A percentile compares a stretch with the other conserved stretches of the same genome.
These are phyloP conservation scores for Nannochloropsis gaditana DNA, from an alignment of 108 stramenopile genomes.

Conservation along the genomic window DNA sequence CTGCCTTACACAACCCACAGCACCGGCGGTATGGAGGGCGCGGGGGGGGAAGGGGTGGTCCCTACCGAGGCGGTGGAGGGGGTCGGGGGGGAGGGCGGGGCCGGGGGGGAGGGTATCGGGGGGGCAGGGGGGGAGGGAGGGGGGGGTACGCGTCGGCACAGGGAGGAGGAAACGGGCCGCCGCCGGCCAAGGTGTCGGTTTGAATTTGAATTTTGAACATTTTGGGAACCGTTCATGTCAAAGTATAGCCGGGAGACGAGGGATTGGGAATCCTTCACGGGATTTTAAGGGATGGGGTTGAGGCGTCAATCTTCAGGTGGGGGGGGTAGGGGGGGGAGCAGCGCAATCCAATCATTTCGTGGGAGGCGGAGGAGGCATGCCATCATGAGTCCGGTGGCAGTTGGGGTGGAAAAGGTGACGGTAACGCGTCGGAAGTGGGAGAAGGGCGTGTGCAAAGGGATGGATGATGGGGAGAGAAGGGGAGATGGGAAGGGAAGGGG, in stretches of 20 bases:
- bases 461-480: not conserved
- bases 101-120: not conserved
- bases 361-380: too few species aligned
- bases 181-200: not conserved
- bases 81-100: not conserved
- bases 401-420: too few species aligned
- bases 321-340: too few species aligned
- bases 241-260: too few species aligned
- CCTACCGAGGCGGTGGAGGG: constrained; percentile 25
- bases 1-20: constrained; percentile 39
- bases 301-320: too few species aligned
- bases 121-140: constrained; percentile 18
- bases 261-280: too few species aligned
- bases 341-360: too few species aligned
- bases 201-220: too few species aligned
- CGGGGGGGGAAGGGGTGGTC: constrained; percentile 32
- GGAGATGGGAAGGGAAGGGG: not conserved
- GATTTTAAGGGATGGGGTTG: too few species aligned
- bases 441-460: not conserved
- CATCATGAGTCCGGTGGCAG: too few species aligned
- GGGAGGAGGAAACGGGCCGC: not conserved
- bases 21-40: constrained; percentile 40
- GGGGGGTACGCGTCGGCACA: not conserved
- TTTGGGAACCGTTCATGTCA: too few species aligned
- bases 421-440: not conserved